Evolutionary conservation across 208 protist genomes (phyloP), one percentile per base, ranked within the genome.

Genomic region (Leishmania mexicana): DNA sequence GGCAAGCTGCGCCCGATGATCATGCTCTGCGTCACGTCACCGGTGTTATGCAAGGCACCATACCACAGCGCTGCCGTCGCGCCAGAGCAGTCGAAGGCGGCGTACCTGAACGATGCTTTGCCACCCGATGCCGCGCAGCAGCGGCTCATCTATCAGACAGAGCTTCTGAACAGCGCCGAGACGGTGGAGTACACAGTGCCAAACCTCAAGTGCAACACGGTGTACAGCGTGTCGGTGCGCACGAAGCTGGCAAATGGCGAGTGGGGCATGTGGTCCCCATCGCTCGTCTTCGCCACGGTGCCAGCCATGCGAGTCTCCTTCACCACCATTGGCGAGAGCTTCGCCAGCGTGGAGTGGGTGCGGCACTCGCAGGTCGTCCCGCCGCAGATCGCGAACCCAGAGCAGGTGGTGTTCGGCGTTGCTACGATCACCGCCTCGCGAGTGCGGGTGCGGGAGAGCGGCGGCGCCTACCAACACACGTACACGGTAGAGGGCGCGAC

Each of bases 21-120:
- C 53, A 94, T 97, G 89, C 83, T 98, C n/a, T 96, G 96, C 85
- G 92, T 98, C n/a, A 97, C 96, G n/a, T 92, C 96, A 21, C 92
- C 92, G 8, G 87, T 92, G 49, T 76, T 94, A 21, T 88, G 89
- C 71, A 85, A 88, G 57, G 83, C 84, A 24, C 93, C 94, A n/a
- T 92, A 96, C 86, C 89, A 83, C 78, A 88, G 87, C 19, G 58
- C 68, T 19, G 60, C 40, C 28, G 28, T 31, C 6, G 74, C 57
- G 58, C 24, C 79, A 11, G 24, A 42, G 47, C 75, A 71, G 47
- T 24, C 81, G 28, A 92, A 89, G 79, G 76, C 90, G 24, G 88
- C 87, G 72, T 80, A 88, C 75, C 64, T 83, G 70, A 95, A 93
- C 87, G 89, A 87, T 71, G 92, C 92, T 28, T 81, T 97, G 8